phyloP scores from a whole-genome alignment of 345 rosid genomes.

The Brassica carinata region DNA sequence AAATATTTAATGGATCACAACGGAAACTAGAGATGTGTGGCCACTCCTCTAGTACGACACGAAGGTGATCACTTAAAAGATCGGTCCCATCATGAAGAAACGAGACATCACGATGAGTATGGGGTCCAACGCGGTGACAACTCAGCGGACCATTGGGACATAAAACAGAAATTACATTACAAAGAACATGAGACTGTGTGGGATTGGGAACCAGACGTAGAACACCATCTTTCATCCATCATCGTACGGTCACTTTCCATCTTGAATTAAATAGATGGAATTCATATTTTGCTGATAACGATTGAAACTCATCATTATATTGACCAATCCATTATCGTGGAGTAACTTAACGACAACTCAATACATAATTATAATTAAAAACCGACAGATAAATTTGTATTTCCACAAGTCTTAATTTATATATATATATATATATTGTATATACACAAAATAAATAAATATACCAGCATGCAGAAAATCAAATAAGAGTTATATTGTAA shows the following conservation, averaged over 20 bases:
- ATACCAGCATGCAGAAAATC: not conserved
- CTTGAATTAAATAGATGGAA: not conserved
- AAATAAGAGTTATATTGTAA: not conserved
- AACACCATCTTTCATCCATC: conserved; percentile 14
- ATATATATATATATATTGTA: not conserved
- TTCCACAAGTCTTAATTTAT: not conserved
- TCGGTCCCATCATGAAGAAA: conserved; percentile 22
- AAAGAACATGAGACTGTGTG: conserved; percentile 17
- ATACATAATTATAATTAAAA: not conserved
- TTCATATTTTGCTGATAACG: conserved; percentile 17
- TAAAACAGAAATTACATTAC: conserved; percentile 13
- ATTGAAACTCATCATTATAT: conserved; percentile 28
- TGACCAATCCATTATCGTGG: conserved; percentile 26
- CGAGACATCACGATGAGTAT: conserved; percentile 15
- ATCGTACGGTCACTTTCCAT: conserved; percentile 34
- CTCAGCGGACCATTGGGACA: conserved; percentile 34
- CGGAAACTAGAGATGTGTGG: not conserved
- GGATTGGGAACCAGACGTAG: conserved; percentile 20
- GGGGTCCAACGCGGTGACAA: conserved; percentile 29
- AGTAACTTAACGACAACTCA: not conserved
- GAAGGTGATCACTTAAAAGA: conserved; percentile 14
- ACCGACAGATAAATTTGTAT: not conserved
- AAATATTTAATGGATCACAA: not conserved
- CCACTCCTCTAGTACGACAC: not conserved
- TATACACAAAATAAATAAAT: not conserved